Evolutionary conservation across 2,329 filamentous ascomycete genomes (phyloP), one percentile per base, ranked within the genome.

Genomic region (Penicillium concentricum): DNA sequence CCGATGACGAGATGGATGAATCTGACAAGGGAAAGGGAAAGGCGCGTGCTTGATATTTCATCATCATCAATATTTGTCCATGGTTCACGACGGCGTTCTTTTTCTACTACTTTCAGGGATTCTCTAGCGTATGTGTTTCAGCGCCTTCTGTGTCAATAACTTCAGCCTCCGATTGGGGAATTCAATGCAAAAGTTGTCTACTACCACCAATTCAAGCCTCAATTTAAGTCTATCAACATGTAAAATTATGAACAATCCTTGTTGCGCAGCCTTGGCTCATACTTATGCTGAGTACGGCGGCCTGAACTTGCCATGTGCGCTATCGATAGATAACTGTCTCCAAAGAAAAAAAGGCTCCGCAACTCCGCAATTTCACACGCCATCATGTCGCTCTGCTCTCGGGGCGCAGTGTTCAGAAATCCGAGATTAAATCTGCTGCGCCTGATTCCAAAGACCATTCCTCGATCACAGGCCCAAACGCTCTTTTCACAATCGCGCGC

Each of bases 11-110:
- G 15, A 53, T 44, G 30, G 64, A 67, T 24, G 61, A 69, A 54
- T 34, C 59, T 9, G 67, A 71, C 26, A 76, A 77, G 60, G 72
- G 71, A 35, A 76, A 74, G 57, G 69, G 63, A 24, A 75, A 72
- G 58, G 71, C 63, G 20, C 71, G 62, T 38, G 70, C 65, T 39
- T 73, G 34, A 63, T 43, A 60, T 60, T 55, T 39, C 42, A 30
- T 15, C 50, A 51, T 47, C 56, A 9, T 13, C 39, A 28, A 13
- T 18, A 46, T 34, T 26, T 26, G 28, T 22, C 57, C 10, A 62
- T 59, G 61, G 42, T 58, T 60, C 49, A 66, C 48, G 62, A 64
- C 43, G 64, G 58, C 65, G 58, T 64, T 64, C 30, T 39, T 53
- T 57, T 51, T 6, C 48, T 46, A 30, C 48, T 35, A 32, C 35